Base-by-base conservation (phyloP, 805 yeast species). In the Candida montana region DNA sequence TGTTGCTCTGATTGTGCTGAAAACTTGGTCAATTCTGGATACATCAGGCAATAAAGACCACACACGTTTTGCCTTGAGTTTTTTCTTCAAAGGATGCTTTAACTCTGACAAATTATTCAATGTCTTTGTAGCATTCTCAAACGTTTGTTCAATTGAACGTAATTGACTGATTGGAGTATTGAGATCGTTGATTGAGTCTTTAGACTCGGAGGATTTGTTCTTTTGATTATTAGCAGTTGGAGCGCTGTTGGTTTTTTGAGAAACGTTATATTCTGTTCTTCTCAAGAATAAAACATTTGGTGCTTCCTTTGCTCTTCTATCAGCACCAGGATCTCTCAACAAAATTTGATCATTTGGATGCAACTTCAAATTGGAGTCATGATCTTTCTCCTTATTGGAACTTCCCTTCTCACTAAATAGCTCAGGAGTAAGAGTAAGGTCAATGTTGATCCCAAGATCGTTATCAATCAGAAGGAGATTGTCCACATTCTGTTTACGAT, bases 41-140 rank as follows among this genome's bases (percentile, higher is more conserved):
- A 93, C 79, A 61, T 93, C 97, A 7, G 99, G 99, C 47, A 90
- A 67, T 21, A 93, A 66, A 20, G 83, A 81, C 87, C 89, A 86
- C 2, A 88, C 71, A 45, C 71, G 73, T 17, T 81, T 89, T 0
- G 96, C 95, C 41, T 72, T 79, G 38, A 88, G 64, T 42, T 75
- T 69, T 55, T 75, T 82, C 65, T 81, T 87, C 21, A 75, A 72
- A 26, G 99, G 99, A 64, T 93, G 99, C 51, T 65, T 71, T 46
- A 89, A 66, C 10, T 61, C 52, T 2, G 63, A 52, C 18, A 74
- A 50, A 33, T 72, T 72, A 11, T 63, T 59, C 39, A 70, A 58
- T 1, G 77, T 60, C 35, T 67, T 69, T 33, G 72, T 73, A 3
- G 84, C 81, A 27, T 65, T 65, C 29, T 77, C 87, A 58, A 93